Evolutionary conservation across 1,139 yeast genomes (phyloP).

Genomic region (Pichia norvegensis): DNA sequence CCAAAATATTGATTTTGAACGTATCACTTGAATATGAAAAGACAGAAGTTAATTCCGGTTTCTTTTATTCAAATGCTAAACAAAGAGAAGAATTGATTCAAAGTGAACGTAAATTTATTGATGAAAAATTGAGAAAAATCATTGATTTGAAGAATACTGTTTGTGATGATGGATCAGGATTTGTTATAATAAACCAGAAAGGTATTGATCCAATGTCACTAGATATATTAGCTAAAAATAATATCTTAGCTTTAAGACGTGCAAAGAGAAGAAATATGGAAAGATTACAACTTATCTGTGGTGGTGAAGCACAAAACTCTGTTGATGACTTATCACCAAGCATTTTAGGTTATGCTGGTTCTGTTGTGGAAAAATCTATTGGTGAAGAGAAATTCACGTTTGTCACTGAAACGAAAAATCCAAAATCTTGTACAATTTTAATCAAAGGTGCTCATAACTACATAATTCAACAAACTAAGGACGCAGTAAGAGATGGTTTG

Average conservation of each 20-base stretch:
- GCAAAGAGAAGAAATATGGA: constrained; percentile 99
- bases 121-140: constrained; percentile 84
- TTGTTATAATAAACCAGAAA: constrained; percentile 95
- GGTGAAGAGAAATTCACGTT: constrained; percentile 98
- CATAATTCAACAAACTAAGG: constrained; percentile 84
- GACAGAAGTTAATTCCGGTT: constrained; percentile 95
- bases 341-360: constrained; percentile 84
- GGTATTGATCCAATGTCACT: constrained; percentile 96
- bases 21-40: constrained; percentile 96
- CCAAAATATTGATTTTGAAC: constrained; percentile 77
- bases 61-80: constrained; percentile 90
- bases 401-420: constrained; percentile 85
- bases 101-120: constrained; percentile 89
- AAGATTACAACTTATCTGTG: constrained; percentile 89
- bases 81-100: constrained; percentile 94
- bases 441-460: constrained; percentile 92
- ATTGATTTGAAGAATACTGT: constrained; percentile 89
- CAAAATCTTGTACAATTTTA: constrained; percentile 84
- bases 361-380: constrained; percentile 83
- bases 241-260: constrained; percentile 88
- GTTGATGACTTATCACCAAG: constrained; percentile 87
- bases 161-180: constrained; percentile 69
- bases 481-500: constrained; percentile 94
- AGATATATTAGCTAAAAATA: constrained; percentile 88
- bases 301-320: constrained; percentile 96